Conservation (phyloP, 140 eudicot species). For the Anethum foeniculum region DNA sequence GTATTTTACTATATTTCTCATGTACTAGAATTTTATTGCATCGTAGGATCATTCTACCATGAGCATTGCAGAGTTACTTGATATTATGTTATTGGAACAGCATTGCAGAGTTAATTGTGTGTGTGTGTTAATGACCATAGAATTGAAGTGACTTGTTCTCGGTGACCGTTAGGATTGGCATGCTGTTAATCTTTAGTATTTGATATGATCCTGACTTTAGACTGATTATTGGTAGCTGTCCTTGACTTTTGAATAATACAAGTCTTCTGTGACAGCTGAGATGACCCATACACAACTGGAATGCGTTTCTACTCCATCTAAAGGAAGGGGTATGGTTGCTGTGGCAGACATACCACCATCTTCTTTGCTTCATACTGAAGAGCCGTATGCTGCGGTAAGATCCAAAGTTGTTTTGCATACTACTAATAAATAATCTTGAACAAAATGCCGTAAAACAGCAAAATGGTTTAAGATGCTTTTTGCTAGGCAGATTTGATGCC, state of each 20-base stretch:
- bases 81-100: not conserved
- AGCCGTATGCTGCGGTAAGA: conserved; percentile 90
- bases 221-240: not conserved
- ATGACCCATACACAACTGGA: conserved; percentile 33
- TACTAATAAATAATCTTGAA: not conserved
- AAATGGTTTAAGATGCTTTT: not conserved
- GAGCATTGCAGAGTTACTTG: not conserved
- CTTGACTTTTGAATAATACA: conserved; percentile 39
- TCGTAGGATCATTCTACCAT: not conserved
- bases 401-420: not conserved
- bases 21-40: not conserved
- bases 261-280: conserved; percentile 76
- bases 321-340: conserved; percentile 84
- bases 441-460: not conserved
- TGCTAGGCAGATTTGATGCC: not conserved
- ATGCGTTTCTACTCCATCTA: conserved; percentile 50
- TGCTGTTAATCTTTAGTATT: not conserved
- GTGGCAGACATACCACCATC: conserved; percentile 47
- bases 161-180: not conserved
- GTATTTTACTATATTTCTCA: not conserved
- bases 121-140: not conserved
- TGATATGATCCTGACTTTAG: not conserved
- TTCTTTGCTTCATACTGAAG: conserved; percentile 70
- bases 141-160: not conserved
- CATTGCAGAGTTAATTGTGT: not conserved